phyloP scores from a whole-genome alignment of 78 protist genomes.

The Polysphondylium violaceum region DNA sequence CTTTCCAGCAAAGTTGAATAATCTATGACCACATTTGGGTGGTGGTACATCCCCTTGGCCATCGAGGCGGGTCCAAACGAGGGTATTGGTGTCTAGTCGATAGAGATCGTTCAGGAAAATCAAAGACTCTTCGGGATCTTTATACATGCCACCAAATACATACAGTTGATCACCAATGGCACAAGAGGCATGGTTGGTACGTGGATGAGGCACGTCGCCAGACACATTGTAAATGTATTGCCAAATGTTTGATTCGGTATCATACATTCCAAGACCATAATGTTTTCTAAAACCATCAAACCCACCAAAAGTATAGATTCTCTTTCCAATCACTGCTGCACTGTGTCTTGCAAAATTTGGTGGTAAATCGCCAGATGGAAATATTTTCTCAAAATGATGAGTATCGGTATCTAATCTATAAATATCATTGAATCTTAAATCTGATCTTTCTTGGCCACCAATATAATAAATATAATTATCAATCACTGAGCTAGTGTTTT shows the following conservation, averaged over 20 bases:
- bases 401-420: constrained; percentile 48
- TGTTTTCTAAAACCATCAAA: constrained; percentile 64
- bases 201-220: background rate
- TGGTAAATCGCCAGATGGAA: constrained; percentile 14
- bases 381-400: constrained; percentile 16
- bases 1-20: constrained; percentile 43
- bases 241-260: constrained; percentile 15
- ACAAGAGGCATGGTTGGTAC: constrained; percentile 71
- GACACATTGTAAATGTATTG: background rate
- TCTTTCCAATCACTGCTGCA: constrained; percentile 29
- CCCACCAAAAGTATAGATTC: constrained; percentile 65
- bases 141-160: constrained; percentile 76
- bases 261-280: constrained; percentile 40
- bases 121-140: constrained; percentile 8
- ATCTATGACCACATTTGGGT: constrained; percentile 73
- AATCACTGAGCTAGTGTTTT: constrained; percentile 38
- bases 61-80: constrained; percentile 5
- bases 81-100: background rate
- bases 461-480: constrained; percentile 55
- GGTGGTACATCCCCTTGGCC: constrained; percentile 61
- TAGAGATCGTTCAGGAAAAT: constrained; percentile 55
- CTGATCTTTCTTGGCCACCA: constrained; percentile 70
- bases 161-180: constrained; percentile 35
- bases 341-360: constrained; percentile 78
- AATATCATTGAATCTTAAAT: constrained; percentile 50